Conservation (phyloP, 2,329 filamentous ascomycete genomes). For the Fusarium papillatum region DNA sequence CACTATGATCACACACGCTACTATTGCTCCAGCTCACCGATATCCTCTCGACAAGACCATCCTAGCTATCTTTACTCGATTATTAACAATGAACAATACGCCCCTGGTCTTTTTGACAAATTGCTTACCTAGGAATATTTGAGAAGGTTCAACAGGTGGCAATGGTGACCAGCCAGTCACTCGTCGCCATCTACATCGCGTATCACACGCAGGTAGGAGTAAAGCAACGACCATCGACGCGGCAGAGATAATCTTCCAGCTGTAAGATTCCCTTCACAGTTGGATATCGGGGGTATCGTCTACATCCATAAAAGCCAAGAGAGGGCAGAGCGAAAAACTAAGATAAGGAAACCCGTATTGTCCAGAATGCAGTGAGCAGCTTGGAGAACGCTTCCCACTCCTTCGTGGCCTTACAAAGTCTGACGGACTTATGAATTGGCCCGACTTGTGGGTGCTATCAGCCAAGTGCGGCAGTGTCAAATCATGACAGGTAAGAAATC, state of each 20-base stretch:
- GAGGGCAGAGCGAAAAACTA: not conserved
- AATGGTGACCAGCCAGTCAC: not conserved
- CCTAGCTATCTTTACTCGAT: not conserved
- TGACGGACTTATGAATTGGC: not conserved
- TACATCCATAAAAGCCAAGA: not conserved
- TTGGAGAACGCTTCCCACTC: not conserved
- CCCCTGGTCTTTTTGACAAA: too few relatives aligned
- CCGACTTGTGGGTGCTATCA: not conserved
- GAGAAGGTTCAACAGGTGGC: not conserved
- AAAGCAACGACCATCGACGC: not conserved
- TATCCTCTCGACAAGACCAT: not conserved
- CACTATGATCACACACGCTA: too few relatives aligned
- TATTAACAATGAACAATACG: not conserved
- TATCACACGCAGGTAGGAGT: not conserved
- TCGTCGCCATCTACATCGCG: not conserved
- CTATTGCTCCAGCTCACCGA: not conserved
- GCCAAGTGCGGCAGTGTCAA: not conserved
- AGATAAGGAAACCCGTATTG: not conserved
- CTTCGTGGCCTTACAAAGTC: not conserved
- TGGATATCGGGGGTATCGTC: not conserved
- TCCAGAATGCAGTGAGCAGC: not conserved
- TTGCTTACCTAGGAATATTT: too few relatives aligned
- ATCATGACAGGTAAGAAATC: not conserved
- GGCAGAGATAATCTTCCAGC: not conserved
- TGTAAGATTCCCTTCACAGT: not conserved